Evolutionary conservation across 345 rosid genomes (phyloP).

Genomic region (Jatropha curcas): DNA sequence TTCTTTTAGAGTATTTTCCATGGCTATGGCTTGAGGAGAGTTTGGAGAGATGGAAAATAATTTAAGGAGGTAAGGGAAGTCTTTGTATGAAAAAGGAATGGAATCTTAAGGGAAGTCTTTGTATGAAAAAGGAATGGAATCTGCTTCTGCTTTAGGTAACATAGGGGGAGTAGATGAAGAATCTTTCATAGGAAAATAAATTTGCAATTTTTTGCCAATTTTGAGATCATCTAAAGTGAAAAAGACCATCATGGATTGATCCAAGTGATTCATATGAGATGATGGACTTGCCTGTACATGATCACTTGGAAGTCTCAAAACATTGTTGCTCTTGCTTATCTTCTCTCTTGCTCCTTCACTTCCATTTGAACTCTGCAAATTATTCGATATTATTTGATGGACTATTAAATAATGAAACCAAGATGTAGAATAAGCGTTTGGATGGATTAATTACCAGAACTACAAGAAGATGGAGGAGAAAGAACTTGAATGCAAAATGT

Average conservation of each 20-base stretch:
- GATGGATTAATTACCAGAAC: too few species aligned
- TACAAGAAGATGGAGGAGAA: too few species aligned
- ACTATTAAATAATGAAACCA: too few species aligned
- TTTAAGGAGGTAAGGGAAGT: slow-evolving; percentile 19
- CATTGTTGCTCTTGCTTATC: too few species aligned
- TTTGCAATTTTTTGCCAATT: background rate
- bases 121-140: slow-evolving; percentile 27
- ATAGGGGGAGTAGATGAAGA: slow-evolving; percentile 3
- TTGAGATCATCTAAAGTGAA: slow-evolving; percentile 6
- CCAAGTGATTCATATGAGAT: background rate
- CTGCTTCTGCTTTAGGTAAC: slow-evolving; percentile 19
- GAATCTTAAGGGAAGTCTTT: slow-evolving; percentile 13
- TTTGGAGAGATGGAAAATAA: slow-evolving; percentile 21
- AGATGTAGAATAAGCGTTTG: too few species aligned
- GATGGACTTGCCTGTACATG: background rate
- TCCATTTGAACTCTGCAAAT: too few species aligned
- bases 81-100: slow-evolving; percentile 22
- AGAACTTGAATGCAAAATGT: too few species aligned
- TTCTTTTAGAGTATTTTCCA: slow-evolving; percentile 18
- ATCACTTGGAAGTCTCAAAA: background rate
- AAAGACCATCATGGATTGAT: background rate
- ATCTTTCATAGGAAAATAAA: background rate
- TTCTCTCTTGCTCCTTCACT: background rate
- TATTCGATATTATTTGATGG: too few species aligned
- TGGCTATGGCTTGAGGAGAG: slow-evolving; percentile 24